Evolutionary conservation across 139 green algal genomes (phyloP), one percentile per base, ranked within the genome.

Genomic region (Closterium sp.): DNA sequence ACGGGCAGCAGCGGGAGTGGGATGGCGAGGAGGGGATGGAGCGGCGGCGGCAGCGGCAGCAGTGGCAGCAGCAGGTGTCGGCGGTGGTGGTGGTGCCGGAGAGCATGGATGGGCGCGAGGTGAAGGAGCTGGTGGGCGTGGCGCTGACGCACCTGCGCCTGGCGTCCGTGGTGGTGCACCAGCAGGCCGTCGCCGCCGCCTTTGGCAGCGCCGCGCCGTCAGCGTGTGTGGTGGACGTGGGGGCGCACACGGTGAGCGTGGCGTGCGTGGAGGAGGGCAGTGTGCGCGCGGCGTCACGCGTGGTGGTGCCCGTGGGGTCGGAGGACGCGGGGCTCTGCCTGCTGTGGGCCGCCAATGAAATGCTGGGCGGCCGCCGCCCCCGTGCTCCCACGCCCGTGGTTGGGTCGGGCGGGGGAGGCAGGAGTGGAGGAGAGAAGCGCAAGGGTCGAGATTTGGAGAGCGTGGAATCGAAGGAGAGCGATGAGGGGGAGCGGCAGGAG

Each of bases 181-280:
- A 94, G 42, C 89, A 94, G 89, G 28, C 89, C 70, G 84, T 94
- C 0, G 92, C 92, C 11, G 92, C 89, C n/a, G 31, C 89, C 22
- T 93, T 94, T 42, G 92, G 92, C 30, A 86, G 87, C 86, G 89
- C 17, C 31, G 89, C 90, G 22, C n/a, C 92, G 27, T 85, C 89
- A 0, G 92, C 92, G 13, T 94, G 92, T 29, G 73, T 94, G 30
- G 89, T 94, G 22, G 79, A 85, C 79, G 22, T 94, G 42, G 92
- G 92, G 2, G 92, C 92, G 88, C 92, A 94, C 27, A 38, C 89
- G 13, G 84, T n/a, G 22, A 62, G 22, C 32, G 84, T 93, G 22
- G 92, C 89, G 13, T 94, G 92, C 30, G 92, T 94, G 27, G 92
- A 94, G 89, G 92, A 87, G 85, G 85, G 85, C 85, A 31, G 28